Evolutionary conservation across 345 rosid genomes (phyloP), one percentile per base, ranked within the genome.

Genomic region (Nephelium lappaceum): DNA sequence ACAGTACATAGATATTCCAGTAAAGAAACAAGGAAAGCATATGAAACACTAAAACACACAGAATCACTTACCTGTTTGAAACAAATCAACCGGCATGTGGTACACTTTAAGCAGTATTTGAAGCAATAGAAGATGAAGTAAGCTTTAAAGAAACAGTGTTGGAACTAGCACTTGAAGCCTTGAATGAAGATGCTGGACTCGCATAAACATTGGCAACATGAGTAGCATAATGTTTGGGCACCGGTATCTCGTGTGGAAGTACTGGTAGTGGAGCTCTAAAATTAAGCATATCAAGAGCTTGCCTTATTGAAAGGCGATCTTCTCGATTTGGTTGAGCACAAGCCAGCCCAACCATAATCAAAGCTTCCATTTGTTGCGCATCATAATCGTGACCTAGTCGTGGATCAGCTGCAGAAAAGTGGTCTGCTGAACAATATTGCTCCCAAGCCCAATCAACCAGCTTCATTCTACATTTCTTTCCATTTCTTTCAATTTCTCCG

Each of bases 381-480:
- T 57, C 64, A 36, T 21, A 86, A 0, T 70, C 66, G 19, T 0
- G 7, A 0, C 11, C 2, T 2, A 81, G 57, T 45, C 73, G 77
- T 11, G 64, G 8, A 45, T 77, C 83, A 0, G 77, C 64, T 0
- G 67, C 80, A 10, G 57, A 77, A 5, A 74, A 11, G 66, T 83
- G 53, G 0, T 1, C 72, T 3, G 41, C 68, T 1, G 24, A 60
- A 0, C 84, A 81, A 58, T 78, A 71, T 0, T 21, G 14, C 18
- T 77, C 80, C 88, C 84, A 83, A 19, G 79, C 78, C 82, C 85
- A 63, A 21, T 61, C 73, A 0, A 81, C 69, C 67, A 83, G n/a
- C 9, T 0, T 39, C 36, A 0, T 47, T 53, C 15, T 19, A 55
- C 8, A 16, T 55, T 16, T 71, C 73, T 0, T 68, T 67, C 0